Evolutionary conservation across 148 eudicot species (phyloP), one percentile per base, ranked within the genome.

Genomic region (Amaranthus palmeri): DNA sequence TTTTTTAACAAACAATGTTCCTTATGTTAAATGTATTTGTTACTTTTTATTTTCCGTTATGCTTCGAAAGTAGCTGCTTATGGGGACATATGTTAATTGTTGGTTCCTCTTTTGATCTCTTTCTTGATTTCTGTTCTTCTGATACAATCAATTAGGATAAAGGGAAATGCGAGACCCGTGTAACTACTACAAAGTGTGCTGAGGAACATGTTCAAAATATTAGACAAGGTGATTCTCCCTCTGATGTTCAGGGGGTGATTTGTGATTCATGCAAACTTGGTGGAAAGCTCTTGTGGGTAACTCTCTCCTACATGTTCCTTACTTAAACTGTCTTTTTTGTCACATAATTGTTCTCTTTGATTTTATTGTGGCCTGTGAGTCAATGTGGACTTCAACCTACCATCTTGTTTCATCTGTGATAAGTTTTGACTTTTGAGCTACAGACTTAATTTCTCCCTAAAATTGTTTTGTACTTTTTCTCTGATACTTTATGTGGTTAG

Each of bases 261-360:
- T 83, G 86, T 61, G 64, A 70, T 59, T 53, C 59, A 51, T 85
- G 88, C 88, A 80, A 76, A 70, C 79, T 49, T 53, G 63, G 74
- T 48, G 86, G 84, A 78, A 74, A 78, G 69, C 86, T 85, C 80
- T 67, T 85, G 88, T 85, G 86, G 83, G 88, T 83, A 81, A 80
- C 71, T 68, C 74, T 68, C 47, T 73, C 69, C 18, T 58, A 43
- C 44, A 17, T 75, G 45, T 48, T 57, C 17, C 46, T 40, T 59
- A 41, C 65, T 58, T 73, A 0, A 36, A 5, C 54, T 61, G 25
- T 42, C 40, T 49, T 18, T 69, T 54, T 12, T 8, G 5, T 14
- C 25, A 17, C 43, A 14, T 59, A n/a, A 11, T 45, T 73, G 13
- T 18, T 51, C 44, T 42, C 4, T 9, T 62, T 58, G 25, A 17